Percentiles rank a stretch among this genome's conserved stretches.
phyloP scores from a whole-genome alignment of 2,329 filamentous ascomycete species.

The Botrytis pseudocinerea region DNA sequence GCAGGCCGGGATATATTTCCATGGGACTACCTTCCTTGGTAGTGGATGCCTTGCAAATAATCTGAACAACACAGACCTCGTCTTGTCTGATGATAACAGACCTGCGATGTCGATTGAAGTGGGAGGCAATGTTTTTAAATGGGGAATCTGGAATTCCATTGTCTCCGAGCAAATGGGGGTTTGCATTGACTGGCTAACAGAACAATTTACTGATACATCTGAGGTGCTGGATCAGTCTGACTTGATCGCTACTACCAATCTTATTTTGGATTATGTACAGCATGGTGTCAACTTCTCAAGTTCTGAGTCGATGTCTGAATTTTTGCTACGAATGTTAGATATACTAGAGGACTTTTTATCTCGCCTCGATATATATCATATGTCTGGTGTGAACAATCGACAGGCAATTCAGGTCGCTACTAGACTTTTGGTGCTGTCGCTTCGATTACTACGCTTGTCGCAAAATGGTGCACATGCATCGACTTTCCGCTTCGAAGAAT shows the following conservation, averaged over 20 bases:
- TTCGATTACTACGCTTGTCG: conserved; percentile 49
- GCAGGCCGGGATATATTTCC: conserved; percentile 57
- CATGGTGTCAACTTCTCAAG: conserved; percentile 31
- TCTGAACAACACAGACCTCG: conserved; percentile 37
- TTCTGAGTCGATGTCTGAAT: conserved; percentile 27
- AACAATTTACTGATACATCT: conserved; percentile 42
- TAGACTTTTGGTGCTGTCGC: conserved; percentile 41
- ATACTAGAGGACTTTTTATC: conserved; percentile 34
- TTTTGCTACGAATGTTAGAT: conserved; percentile 37
- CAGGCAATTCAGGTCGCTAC: conserved; percentile 29
- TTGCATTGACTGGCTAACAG: conserved; percentile 58
- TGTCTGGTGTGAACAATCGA: neutral
- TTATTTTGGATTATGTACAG: conserved; percentile 39
- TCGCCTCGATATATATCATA: conserved; percentile 25
- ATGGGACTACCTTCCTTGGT: conserved; percentile 59
- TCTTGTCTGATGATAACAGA: conserved; percentile 31
- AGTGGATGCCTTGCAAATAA: conserved; percentile 49
- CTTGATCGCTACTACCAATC: conserved; percentile 26
- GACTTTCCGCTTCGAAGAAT: conserved; percentile 49
- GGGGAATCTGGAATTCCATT: conserved; percentile 58
- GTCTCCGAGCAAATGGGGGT: conserved; percentile 63
- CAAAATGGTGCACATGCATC: conserved; percentile 26
- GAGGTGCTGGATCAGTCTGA: conserved; percentile 21
- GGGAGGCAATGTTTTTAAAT: conserved; percentile 51
- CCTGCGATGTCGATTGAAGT: conserved; percentile 48